A percentile compares a stretch with the other conserved stretches of the same genome.
Conservation (phyloP, 768 basidiomycete species). For the Serendipita indica region DNA sequence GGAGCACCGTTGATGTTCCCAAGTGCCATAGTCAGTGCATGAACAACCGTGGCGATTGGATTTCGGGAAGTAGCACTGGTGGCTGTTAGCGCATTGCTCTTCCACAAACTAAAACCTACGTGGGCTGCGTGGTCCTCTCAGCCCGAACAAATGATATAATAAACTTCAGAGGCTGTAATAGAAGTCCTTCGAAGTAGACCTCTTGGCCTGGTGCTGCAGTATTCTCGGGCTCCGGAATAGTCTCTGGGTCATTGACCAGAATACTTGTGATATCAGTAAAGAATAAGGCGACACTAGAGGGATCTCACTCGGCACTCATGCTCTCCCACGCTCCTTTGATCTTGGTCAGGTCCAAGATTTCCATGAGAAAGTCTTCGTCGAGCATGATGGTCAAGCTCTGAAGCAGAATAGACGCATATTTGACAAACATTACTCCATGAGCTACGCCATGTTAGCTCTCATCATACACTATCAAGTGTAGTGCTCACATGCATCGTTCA, state of each 20-base stretch:
- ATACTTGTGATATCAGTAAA: conserved; percentile 29
- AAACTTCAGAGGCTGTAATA: conserved; percentile 85
- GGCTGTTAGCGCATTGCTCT: background rate
- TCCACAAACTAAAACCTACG: background rate
- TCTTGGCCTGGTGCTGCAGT: conserved; percentile 53
- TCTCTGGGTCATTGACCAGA: conserved; percentile 53
- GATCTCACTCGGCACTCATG: conserved; percentile 51
- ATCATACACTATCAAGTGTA: too few species aligned
- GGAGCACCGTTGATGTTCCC: conserved; percentile 96
- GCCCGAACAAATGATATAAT: conserved; percentile 96
- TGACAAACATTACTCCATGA: conserved; percentile 96
- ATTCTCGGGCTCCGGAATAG: conserved; percentile 54
- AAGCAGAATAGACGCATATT: conserved; percentile 86
- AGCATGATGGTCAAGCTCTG: conserved; percentile 90
- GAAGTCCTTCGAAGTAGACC: conserved; percentile 89
- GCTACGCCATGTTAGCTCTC: too few species aligned
- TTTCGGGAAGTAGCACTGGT: conserved; percentile 39
- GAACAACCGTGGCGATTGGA: conserved; percentile 82
- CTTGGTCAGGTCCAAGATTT: conserved; percentile 81
- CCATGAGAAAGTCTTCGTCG: conserved; percentile 94
- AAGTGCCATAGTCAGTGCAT: conserved; percentile 90
- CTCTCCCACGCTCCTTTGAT: conserved; percentile 88
- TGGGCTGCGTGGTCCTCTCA: conserved; percentile 32
- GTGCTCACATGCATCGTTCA: conserved; percentile 78
- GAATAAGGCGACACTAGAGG: background rate